Conservation (phyloP, 140 eudicot species). For the Anethum foeniculum region DNA sequence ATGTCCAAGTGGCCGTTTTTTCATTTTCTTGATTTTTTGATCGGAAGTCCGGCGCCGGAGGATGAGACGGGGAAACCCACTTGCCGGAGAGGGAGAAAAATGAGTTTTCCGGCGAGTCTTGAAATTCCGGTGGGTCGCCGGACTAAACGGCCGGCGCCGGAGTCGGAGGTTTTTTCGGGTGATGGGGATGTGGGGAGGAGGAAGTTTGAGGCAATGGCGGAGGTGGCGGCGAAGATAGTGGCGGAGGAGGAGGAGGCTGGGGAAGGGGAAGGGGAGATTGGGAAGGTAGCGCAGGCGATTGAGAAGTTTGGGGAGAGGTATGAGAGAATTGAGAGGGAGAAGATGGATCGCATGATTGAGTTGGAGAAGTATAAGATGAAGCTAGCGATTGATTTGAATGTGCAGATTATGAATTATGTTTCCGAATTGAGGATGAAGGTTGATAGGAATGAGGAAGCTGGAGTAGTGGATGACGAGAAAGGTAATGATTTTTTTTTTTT, state of each 20-base stretch:
- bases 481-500: neutral
- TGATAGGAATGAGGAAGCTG: neutral
- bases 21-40: slow-evolving; percentile 37
- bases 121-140: slow-evolving; percentile 61
- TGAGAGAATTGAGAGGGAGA: slow-evolving; percentile 62
- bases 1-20: slow-evolving; percentile 62
- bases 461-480: neutral
- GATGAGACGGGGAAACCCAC: neutral
- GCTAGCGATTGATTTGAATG: slow-evolving; percentile 36
- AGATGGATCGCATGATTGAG: slow-evolving; percentile 63
- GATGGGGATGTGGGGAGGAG: slow-evolving; percentile 27
- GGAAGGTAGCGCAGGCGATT: slow-evolving; percentile 60
- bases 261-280: slow-evolving; percentile 21
- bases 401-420: neutral
- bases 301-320: slow-evolving; percentile 46
- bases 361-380: slow-evolving; percentile 72
- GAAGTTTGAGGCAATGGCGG: slow-evolving; percentile 61
- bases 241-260: slow-evolving; percentile 22
- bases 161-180: slow-evolving; percentile 12
- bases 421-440: neutral
- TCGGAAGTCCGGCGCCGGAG: slow-evolving; percentile 20
- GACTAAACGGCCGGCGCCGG: slow-evolving; percentile 49
- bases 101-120: neutral
- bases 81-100: neutral
- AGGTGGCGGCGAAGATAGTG: slow-evolving; percentile 45